Conservation (phyloP, 176 grass and related monocot species). For the Phoenix roebelenii region DNA sequence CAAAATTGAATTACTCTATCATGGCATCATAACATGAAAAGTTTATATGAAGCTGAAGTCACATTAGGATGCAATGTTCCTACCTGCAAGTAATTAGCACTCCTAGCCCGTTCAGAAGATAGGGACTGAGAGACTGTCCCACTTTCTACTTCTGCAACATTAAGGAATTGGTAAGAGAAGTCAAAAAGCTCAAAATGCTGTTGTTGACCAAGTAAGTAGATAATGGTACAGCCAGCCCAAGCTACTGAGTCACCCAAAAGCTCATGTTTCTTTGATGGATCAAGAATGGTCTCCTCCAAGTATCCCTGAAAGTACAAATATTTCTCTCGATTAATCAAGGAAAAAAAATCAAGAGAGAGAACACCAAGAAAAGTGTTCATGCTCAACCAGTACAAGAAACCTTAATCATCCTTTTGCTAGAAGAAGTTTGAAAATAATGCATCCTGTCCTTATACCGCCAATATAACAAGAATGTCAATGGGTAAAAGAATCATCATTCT, state of each 20-base stretch:
- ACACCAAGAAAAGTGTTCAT: too few species aligned
- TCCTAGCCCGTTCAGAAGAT: constrained; percentile 51
- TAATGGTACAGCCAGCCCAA: constrained; percentile 93
- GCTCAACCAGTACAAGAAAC: too few species aligned
- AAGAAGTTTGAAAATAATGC: too few species aligned
- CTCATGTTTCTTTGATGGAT: constrained; percentile 67
- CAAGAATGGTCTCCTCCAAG: constrained; percentile 67
- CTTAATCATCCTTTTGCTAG: too few species aligned
- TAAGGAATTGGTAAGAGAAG: constrained; percentile 90
- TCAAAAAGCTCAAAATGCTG: constrained; percentile 97
- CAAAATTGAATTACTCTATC: too few species aligned
- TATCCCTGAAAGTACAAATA: constrained; percentile 42
- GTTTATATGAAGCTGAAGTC: too few species aligned
- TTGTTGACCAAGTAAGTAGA: constrained; percentile 95
- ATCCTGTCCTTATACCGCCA: too few species aligned
- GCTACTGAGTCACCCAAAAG: constrained; percentile 84
- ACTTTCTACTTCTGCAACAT: constrained; percentile 90
- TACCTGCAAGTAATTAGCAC: constrained; percentile 65
- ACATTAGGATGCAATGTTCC: constrained; percentile 14
- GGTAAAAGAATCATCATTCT: too few species aligned
- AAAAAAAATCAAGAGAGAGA: background rate
- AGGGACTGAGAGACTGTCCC: constrained; percentile 34
- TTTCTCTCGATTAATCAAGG: background rate
- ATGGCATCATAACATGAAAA: too few species aligned
- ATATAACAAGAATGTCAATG: too few species aligned